Base-by-base conservation (phyloP, 1,284 basidiomycete genomes). In the Filobasidium uniguttulatum region DNA sequence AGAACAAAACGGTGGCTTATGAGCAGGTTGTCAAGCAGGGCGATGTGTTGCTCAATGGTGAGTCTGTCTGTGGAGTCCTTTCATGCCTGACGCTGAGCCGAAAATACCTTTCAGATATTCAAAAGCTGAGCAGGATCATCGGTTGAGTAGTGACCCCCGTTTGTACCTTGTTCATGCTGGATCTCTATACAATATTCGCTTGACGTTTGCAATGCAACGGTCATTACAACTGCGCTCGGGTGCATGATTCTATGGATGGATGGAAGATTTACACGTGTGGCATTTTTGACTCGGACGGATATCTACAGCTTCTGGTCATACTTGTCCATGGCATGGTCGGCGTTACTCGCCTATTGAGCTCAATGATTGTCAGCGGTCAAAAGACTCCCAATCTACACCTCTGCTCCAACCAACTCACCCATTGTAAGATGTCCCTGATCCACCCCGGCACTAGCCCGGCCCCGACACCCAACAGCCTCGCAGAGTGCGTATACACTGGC, bases 21-120 rank as follows among this genome's bases (percentile, higher is more conserved):
- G 87, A 90, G 62, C 82, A 83, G 46, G 83, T 96, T 60, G 75
- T 89, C 58, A 81, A 83, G 68, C 82, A 86, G 66, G 85, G 86
- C 2, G 91, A 97, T 67, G 70, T 87, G n/a, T 69, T 96, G 52
- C 71, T 96, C 50, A 91, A 82, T 61, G 68, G 69, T 70, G 44
- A 58, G 67, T 62, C 49, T 9, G 5, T 15, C 9, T n/a, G 5
- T 5, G 22, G 1, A 17, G 23, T 28, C 2, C 4, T 1, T 34
- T 25, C n/a, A 2, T n/a, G 7, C 14, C 44, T 6, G 14, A n/a
- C 23, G 22, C 19, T 35, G 26, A 38, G 12, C 30, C 10, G 5
- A 19, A 14, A 19, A 20, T n/a, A n/a, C 9, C 12, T 19, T 29
- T 25, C 26, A 70, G 68, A 70, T 46, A 67, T 70, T 40, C 65